phyloP scores from a whole-genome alignment of 2,329 filamentous ascomycete genomes.

The Septoria linicola region DNA sequence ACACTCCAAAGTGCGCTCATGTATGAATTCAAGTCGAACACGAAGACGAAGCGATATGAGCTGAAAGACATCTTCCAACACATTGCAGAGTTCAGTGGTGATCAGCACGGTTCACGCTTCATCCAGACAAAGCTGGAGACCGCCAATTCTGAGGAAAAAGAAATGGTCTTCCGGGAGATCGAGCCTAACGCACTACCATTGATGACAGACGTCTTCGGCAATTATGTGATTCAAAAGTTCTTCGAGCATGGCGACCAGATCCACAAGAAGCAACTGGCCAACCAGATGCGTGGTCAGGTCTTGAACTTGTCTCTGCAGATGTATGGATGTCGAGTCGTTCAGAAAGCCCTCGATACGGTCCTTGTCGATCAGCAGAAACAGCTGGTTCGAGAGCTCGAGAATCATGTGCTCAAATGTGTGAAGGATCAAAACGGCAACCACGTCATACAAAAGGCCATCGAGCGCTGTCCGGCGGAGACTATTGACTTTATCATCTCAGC shows the following conservation, averaged over 20 bases:
- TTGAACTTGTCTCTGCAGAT: slow-evolving; percentile 77
- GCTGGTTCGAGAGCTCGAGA: slow-evolving; percentile 78
- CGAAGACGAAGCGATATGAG: slow-evolving; percentile 73
- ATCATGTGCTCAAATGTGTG: slow-evolving; percentile 72
- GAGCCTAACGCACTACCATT: slow-evolving; percentile 78
- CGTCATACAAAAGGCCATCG: slow-evolving; percentile 91
- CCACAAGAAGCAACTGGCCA: slow-evolving; percentile 84
- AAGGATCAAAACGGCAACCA: slow-evolving; percentile 93
- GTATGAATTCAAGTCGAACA: slow-evolving; percentile 74
- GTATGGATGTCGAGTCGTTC: slow-evolving; percentile 93
- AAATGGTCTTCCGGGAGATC: slow-evolving; percentile 84
- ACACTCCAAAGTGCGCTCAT: slow-evolving; percentile 67
- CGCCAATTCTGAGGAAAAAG: slow-evolving; percentile 94
- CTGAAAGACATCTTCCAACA: slow-evolving; percentile 85
- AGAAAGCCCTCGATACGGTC: slow-evolving; percentile 90
- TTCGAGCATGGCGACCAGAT: slow-evolving; percentile 93
- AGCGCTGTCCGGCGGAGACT: slow-evolving; percentile 72
- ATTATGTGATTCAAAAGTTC: slow-evolving; percentile 97
- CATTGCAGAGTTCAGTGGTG: slow-evolving; percentile 91
- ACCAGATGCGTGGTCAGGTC: slow-evolving; percentile 84
- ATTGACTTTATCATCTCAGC: slow-evolving; percentile 83
- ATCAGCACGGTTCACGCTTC: slow-evolving; percentile 92
- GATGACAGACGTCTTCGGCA: slow-evolving; percentile 96
- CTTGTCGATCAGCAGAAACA: slow-evolving; percentile 86
- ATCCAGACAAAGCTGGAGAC: slow-evolving; percentile 90